These are phyloP conservation scores for Mycena crocata DNA, from an alignment of 768 basidiomycete species.

Conservation along the genomic window DNA sequence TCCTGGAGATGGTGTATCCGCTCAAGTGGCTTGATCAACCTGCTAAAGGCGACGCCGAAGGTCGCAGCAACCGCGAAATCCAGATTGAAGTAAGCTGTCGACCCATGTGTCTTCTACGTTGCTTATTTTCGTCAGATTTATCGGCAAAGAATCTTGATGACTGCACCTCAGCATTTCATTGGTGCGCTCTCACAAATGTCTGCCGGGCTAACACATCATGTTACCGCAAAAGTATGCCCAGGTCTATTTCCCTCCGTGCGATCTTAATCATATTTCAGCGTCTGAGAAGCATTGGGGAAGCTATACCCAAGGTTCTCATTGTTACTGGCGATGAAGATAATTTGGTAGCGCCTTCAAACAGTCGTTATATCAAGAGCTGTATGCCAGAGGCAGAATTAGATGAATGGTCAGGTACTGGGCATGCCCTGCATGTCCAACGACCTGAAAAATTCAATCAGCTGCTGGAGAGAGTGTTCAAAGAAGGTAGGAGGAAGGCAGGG, in stretches of 20 bases:
- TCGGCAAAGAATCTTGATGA: slow-evolving; percentile 58
- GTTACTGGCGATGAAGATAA: slow-evolving; percentile 78
- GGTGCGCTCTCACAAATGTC: slow-evolving; percentile 81
- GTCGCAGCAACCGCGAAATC: slow-evolving; percentile 73
- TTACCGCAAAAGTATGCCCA: slow-evolving; percentile 49
- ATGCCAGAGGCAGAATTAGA: slow-evolving; percentile 74
- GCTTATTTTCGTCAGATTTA: slow-evolving; percentile 49
- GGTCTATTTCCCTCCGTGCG: background rate
- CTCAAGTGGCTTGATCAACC: slow-evolving; percentile 67
- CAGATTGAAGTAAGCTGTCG: slow-evolving; percentile 60
- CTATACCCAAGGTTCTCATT: slow-evolving; percentile 74
- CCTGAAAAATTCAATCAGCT: slow-evolving; percentile 63
- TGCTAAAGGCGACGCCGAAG: slow-evolving; percentile 63
- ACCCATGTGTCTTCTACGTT: background rate
- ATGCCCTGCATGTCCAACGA: slow-evolving; percentile 67
- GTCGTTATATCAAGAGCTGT: slow-evolving; percentile 58
- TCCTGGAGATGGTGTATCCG: slow-evolving; percentile 72
- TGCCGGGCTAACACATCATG: slow-evolving; percentile 73
- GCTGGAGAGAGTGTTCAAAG: slow-evolving; percentile 65
- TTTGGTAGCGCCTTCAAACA: slow-evolving; percentile 65
- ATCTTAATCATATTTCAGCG: slow-evolving; percentile 36
- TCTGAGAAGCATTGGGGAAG: slow-evolving; percentile 59
- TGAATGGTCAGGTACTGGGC: slow-evolving; percentile 73
- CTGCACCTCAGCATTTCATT: slow-evolving; percentile 67
- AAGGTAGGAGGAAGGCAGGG: slow-evolving; percentile 53